These are phyloP conservation scores for Leccinum olivaceopallidum DNA, from an alignment of 768 basidiomycete species.

Conservation along the genomic window DNA sequence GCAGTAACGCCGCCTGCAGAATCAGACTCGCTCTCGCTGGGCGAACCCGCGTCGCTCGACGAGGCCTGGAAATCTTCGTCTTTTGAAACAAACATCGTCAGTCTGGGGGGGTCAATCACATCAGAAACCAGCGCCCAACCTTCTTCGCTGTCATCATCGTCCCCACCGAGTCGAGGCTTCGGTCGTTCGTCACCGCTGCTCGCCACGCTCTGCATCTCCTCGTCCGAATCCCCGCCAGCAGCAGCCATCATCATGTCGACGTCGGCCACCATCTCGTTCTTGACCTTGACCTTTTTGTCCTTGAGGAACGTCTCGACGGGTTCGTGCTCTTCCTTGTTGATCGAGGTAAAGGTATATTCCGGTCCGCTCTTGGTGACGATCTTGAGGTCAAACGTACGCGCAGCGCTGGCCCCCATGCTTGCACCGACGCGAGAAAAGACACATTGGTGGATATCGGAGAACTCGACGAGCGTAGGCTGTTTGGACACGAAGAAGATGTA, in stretches of 20 bases:
- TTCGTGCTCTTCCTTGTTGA: constrained; percentile 95
- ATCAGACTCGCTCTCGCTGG: constrained; percentile 68
- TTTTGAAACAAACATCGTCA: constrained; percentile 36
- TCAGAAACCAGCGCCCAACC: constrained; percentile 44
- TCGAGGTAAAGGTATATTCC: constrained; percentile 87
- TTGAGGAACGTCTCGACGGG: constrained; percentile 81
- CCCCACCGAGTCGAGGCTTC: constrained; percentile 46
- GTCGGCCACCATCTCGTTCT: constrained; percentile 95
- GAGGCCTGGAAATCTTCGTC: constrained; percentile 93
- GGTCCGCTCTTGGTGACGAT: constrained; percentile 83
- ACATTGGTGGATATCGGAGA: constrained; percentile 86
- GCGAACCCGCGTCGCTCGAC: constrained; percentile 85
- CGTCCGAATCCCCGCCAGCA: constrained; percentile 67
- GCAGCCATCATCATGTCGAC: constrained; percentile 72
- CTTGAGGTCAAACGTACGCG: constrained; percentile 92
- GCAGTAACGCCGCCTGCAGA: constrained; percentile 71
- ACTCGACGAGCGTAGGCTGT: constrained; percentile 86
- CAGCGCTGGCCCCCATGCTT: constrained; percentile 76
- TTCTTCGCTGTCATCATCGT: constrained; percentile 77
- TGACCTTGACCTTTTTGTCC: constrained; percentile 89
- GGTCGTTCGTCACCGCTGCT: constrained; percentile 67
- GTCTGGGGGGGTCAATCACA: not conserved
- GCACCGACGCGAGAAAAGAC: constrained; percentile 93
- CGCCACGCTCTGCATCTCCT: constrained; percentile 81
- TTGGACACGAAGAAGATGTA: constrained; percentile 98